These are phyloP conservation scores for Silene uniflora DNA, from an alignment of 148 eudicot species.

Conservation along the genomic window DNA sequence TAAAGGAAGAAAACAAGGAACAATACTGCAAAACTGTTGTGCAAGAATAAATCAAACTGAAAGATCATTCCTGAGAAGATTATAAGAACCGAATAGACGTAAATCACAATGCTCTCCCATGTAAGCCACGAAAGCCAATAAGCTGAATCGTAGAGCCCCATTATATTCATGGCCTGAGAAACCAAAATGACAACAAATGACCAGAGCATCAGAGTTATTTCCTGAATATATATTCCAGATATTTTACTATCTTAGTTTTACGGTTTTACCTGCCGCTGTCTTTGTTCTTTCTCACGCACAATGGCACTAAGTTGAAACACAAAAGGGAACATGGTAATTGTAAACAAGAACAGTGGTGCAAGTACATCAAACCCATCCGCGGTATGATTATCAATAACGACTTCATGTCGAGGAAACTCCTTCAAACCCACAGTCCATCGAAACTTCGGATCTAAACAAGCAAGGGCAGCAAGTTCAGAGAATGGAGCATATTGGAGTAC, in stretches of 20 bases:
- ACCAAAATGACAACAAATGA: not conserved
- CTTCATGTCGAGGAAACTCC: constrained; percentile 70
- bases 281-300: constrained; percentile 77
- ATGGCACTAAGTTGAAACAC: constrained; percentile 72
- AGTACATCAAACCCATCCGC: constrained; percentile 34
- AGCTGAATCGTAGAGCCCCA: constrained; percentile 96
- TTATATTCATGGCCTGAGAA: constrained; percentile 79
- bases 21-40: constrained; percentile 64
- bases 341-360: constrained; percentile 74
- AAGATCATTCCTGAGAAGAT: constrained; percentile 81
- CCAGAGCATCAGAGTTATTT: not conserved
- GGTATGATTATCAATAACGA: constrained; percentile 10
- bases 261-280: constrained; percentile 69
- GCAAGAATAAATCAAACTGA: constrained; percentile 69
- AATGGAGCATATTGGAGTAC: too few species aligned
- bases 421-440: constrained; percentile 68
- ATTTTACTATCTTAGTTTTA: not conserved
- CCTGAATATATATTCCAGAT: not conserved
- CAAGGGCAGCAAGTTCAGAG: too few species aligned
- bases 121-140: constrained; percentile 87
- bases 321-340: constrained; percentile 74
- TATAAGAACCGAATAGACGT: constrained; percentile 55
- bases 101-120: constrained; percentile 63
- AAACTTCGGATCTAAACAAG: constrained; percentile 48
- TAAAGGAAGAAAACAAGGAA: constrained; percentile 76